phyloP scores from a whole-genome alignment of 768 basidiomycete species.

The Naganishia antarctica region DNA sequence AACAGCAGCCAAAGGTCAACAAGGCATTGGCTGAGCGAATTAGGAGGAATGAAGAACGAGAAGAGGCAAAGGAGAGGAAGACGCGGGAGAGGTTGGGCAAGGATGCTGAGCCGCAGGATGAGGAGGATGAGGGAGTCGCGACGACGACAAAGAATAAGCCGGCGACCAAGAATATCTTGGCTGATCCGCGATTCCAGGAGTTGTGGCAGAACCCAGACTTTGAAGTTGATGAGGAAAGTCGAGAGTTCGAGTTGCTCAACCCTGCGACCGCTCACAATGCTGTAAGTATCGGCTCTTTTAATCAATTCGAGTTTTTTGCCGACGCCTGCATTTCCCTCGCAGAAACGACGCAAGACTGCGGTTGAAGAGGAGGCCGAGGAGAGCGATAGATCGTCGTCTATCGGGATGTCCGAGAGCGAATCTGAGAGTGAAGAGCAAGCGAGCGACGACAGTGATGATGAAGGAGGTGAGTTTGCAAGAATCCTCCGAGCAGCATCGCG shows the following conservation, averaged over 20 bases:
- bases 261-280: constrained; percentile 66
- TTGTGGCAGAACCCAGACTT: constrained; percentile 90
- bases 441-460: constrained; percentile 34
- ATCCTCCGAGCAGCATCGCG: constrained; percentile 2
- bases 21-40: constrained; percentile 83
- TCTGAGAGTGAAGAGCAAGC: constrained; percentile 34
- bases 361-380: constrained; percentile 87
- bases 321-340: neutral
- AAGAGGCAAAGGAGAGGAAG: constrained; percentile 57
- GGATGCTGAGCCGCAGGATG: constrained; percentile 52
- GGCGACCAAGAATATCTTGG: constrained; percentile 44
- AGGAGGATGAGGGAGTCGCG: constrained; percentile 52
- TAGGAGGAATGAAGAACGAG: constrained; percentile 52
- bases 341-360: constrained; percentile 61
- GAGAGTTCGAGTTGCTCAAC: constrained; percentile 89
- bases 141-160: constrained; percentile 10
- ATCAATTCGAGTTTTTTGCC: too few relatives aligned
- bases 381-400: constrained; percentile 57
- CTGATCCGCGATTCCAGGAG: constrained; percentile 80
- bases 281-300: constrained; percentile 50
- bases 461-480: constrained; percentile 24
- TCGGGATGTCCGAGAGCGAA: constrained; percentile 34
- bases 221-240: constrained; percentile 76
- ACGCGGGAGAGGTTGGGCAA: constrained; percentile 45
- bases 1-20: constrained; percentile 70